These are phyloP conservation scores for Skeletonema tropicum DNA, from an alignment of 108 stramenopile species.

Conservation along the genomic window DNA sequence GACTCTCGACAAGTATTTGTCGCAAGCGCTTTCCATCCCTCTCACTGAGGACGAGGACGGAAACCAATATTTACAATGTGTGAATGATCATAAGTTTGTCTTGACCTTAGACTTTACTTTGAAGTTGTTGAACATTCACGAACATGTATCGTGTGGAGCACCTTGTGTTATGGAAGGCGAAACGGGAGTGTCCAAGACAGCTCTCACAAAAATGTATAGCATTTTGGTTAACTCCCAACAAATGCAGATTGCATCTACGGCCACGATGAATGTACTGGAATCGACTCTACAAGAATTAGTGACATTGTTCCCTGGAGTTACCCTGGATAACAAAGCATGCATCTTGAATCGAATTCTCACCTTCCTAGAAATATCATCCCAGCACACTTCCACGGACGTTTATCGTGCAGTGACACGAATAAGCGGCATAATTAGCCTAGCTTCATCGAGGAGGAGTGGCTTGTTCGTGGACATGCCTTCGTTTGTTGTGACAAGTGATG, in stretches of 20 bases:
- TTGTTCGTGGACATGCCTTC: conserved; percentile 8
- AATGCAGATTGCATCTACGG: conserved; percentile 7
- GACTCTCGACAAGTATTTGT: conserved; percentile 32
- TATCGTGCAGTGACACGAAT: neutral
- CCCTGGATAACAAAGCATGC: neutral
- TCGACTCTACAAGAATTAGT: neutral
- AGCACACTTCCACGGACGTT: conserved; percentile 17
- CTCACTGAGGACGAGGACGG: conserved; percentile 11
- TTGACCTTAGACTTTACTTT: conserved; percentile 37
- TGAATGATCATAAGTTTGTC: conserved; percentile 37
- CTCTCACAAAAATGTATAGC: conserved; percentile 42
- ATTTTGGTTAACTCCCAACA: conserved; percentile 31
- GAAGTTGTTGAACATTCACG: conserved; percentile 33
- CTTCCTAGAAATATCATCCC: conserved; percentile 22
- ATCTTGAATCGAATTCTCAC: neutral
- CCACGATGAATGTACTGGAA: conserved; percentile 11
- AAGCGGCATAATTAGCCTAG: neutral
- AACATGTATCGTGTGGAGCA: conserved; percentile 32
- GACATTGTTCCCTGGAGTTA: neutral
- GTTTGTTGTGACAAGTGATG: neutral
- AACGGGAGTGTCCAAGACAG: conserved; percentile 44
- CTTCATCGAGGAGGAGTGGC: conserved; percentile 8
- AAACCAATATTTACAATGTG: conserved; percentile 10
- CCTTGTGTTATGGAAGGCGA: conserved; percentile 42
- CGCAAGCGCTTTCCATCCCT: conserved; percentile 35